Conservation (phyloP, 805 yeast species). For the Kuraishia ogatae region DNA sequence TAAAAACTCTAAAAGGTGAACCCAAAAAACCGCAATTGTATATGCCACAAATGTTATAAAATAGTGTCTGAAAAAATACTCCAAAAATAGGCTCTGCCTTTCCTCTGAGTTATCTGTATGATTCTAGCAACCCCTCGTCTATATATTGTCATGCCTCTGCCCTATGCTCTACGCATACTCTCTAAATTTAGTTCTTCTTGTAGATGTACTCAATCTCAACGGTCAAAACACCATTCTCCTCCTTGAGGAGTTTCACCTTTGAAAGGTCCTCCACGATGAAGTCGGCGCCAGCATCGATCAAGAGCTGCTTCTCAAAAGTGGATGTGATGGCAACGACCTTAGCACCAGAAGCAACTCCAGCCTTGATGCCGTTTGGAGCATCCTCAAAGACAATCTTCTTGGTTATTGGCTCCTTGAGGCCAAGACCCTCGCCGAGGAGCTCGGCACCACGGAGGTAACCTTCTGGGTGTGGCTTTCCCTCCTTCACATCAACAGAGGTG, state of each 20-base stretch:
- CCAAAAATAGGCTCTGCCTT: not conserved
- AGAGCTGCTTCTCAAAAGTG: constrained; percentile 61
- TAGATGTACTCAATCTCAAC: constrained; percentile 2
- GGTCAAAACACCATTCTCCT: constrained; percentile 1
- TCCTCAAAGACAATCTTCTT: constrained; percentile 72
- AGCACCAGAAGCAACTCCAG: constrained; percentile 82
- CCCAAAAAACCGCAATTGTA: not conserved
- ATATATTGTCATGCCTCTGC: too few relatives aligned
- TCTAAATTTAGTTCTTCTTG: not conserved
- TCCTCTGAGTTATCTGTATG: too few relatives aligned
- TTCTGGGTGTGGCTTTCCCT: constrained; percentile 84
- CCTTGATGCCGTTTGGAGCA: constrained; percentile 81
- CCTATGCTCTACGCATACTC: not conserved
- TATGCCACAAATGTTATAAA: not conserved
- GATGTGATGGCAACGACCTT: constrained; percentile 77
- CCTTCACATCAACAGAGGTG: constrained; percentile 70
- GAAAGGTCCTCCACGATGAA: constrained; percentile 71
- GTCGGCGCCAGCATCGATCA: constrained; percentile 71
- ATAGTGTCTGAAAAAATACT: not conserved
- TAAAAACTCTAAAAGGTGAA: not conserved
- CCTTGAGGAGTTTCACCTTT: constrained; percentile 38
- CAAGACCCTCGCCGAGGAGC: constrained; percentile 30
- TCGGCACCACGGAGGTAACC: constrained; percentile 61
- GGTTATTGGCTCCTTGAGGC: constrained; percentile 10
- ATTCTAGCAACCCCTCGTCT: too few relatives aligned